These are phyloP conservation scores for Phytophthora syringae DNA, from an alignment of 352 stramenopile species.

Conservation along the genomic window DNA sequence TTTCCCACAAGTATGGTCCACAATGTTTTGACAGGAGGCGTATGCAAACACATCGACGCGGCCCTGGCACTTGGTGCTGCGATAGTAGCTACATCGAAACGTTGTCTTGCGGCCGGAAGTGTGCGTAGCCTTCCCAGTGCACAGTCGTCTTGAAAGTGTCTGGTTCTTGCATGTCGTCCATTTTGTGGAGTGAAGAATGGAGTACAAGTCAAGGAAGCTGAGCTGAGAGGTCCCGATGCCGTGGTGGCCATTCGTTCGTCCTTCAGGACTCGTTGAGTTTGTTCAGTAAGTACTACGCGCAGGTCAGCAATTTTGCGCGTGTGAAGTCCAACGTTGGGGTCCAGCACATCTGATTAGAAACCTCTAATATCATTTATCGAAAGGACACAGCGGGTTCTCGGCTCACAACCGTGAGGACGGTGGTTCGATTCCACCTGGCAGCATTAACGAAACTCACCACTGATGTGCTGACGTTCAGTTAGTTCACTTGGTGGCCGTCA, in stretches of 20 bases:
- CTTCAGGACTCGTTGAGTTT: too few species aligned
- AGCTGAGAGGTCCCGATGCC: too few species aligned
- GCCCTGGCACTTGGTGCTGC: slow-evolving; percentile 7
- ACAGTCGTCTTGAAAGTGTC: slow-evolving; percentile 11
- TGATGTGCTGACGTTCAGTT: slow-evolving; percentile 1
- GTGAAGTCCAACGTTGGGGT: too few species aligned
- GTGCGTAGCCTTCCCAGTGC: slow-evolving; percentile 5
- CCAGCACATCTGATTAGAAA: too few species aligned
- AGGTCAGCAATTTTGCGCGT: too few species aligned
- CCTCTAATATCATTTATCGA: too few species aligned
- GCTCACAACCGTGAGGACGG: slow-evolving; percentile 6
- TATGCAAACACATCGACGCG: slow-evolving; percentile 14
- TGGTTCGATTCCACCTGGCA: slow-evolving; percentile 7
- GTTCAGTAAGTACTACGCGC: too few species aligned
- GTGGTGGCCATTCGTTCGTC: too few species aligned
- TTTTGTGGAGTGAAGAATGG: slow-evolving; percentile 10
- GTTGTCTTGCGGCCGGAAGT: slow-evolving; percentile 12
- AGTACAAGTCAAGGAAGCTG: too few species aligned
- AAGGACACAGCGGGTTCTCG: too few species aligned
- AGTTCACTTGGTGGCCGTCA: slow-evolving; percentile 2
- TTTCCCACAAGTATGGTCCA: slow-evolving; percentile 5
- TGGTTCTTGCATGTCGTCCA: slow-evolving; percentile 10
- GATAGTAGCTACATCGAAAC: slow-evolving; percentile 11
- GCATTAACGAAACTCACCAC: slow-evolving; percentile 13
- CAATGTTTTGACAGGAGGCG: slow-evolving; percentile 8